Percentiles rank a stretch among this genome's conserved stretches.
These are phyloP conservation scores for Acacia concinna DNA, from an alignment of 331 rosid genomes.

Conservation along the genomic window DNA sequence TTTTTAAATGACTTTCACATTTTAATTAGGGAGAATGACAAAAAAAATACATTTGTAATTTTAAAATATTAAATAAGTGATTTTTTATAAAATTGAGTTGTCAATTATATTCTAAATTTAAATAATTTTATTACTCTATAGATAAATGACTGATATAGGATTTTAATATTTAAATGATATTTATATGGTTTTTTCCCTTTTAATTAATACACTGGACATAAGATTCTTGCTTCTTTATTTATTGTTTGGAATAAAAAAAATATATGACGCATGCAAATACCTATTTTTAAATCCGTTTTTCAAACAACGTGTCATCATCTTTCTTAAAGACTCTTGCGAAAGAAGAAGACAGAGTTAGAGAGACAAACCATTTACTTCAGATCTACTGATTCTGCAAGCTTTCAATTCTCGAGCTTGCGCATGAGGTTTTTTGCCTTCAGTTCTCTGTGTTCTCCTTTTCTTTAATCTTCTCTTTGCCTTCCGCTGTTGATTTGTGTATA, in stretches of 20 bases:
- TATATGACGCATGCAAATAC: slow-evolving; percentile 8
- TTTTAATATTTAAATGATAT: too few relatives aligned
- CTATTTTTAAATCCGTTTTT: background rate
- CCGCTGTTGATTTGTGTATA: slow-evolving; percentile 21
- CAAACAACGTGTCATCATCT: slow-evolving; percentile 20
- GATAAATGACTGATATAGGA: too few relatives aligned
- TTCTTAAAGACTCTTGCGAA: slow-evolving; percentile 33
- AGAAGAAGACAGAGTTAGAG: slow-evolving; percentile 4
- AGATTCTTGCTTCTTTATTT: slow-evolving; percentile 45
- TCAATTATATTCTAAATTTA: too few relatives aligned
- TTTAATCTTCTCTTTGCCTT: slow-evolving; percentile 15
- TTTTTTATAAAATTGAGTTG: too few relatives aligned
- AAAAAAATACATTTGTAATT: too few relatives aligned
- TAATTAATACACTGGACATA: slow-evolving; percentile 17
- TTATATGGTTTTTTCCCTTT: too few relatives aligned
- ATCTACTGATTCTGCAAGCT: slow-evolving; percentile 48
- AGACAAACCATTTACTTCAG: slow-evolving; percentile 28
- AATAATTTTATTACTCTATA: too few relatives aligned
- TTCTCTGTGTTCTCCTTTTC: slow-evolving; percentile 26
- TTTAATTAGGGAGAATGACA: too few relatives aligned
- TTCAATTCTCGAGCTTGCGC: background rate
- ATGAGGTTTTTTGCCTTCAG: slow-evolving; percentile 30
- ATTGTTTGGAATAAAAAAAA: background rate
- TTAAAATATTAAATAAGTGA: too few relatives aligned
- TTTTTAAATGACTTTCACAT: background rate